Base-by-base conservation (phyloP, 1,284 basidiomycete genomes). In the Moesziomyces antarcticus region DNA sequence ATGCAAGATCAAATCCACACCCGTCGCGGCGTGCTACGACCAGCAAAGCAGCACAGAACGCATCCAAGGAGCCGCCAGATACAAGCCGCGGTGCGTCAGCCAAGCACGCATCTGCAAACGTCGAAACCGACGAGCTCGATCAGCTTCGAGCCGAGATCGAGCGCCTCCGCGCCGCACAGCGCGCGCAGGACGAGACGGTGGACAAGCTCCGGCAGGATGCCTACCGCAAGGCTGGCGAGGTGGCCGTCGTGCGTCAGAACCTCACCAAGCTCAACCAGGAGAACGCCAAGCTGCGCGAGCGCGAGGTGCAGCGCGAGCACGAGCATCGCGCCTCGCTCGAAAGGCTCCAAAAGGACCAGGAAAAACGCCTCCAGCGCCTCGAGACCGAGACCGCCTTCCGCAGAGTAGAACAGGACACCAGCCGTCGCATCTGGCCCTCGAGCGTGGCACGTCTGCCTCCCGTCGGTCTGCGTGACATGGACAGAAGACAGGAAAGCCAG, bases 331-430 rank as follows among this genome's bases (percentile, higher is more conserved):
- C 61, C 5, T 56, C 54, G 1, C 55, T 79, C 10, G 78, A 79
- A 13, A 50, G 64, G 3, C 21, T 78, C 14, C 69, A 77, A 16
- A 65, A 68, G 35, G 78, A 79, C 6, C 72, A 79, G 35, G 60
- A 73, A 50, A 50, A 70, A 6, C 67, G 61, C 24, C 58, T 79
- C 9, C 73, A 78, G 25, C 61, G 68, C 16, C 67, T 79, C 10
- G 78, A 79, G 46, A 77, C 78, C 20, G 68, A 67, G 22, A 68
- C 73, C 9, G 70, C 78, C 22, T 79, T 79, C 30, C 60, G 78
- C 25, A 65, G 78, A 30, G 76, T 79, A 41, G 78, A 79, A 41
- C 78, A 79, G 56, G 78, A 79, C 41, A 75, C 78, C 6, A 73
- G 62, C 40, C 69, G 75, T 10, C 69, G 71, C 13, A 68, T 70